These are phyloP conservation scores for Lepiota venenata DNA, from an alignment of 768 basidiomycete species.

Conservation along the genomic window DNA sequence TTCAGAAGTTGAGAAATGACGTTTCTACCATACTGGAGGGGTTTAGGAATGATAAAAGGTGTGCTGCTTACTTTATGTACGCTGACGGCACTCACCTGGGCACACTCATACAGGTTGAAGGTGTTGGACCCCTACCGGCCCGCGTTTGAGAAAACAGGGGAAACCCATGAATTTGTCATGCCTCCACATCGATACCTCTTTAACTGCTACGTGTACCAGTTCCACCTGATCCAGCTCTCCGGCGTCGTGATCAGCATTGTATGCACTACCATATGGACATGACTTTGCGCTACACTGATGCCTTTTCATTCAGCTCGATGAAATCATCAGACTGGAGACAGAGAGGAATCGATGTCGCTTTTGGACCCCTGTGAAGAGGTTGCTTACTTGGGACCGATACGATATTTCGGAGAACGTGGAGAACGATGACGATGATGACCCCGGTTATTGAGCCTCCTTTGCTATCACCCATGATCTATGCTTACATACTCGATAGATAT, in stretches of 20 bases:
- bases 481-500: conserved; percentile 24
- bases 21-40: conserved; percentile 35
- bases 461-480: neutral
- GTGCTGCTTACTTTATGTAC: conserved; percentile 3
- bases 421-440: conserved; percentile 68
- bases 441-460: conserved; percentile 35
- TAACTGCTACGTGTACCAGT: conserved; percentile 72
- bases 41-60: conserved; percentile 55
- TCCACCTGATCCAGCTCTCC: conserved; percentile 41
- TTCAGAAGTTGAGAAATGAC: conserved; percentile 36
- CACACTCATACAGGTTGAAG: conserved; percentile 27
- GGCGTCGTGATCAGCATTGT: conserved; percentile 40
- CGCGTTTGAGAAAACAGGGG: conserved; percentile 35
- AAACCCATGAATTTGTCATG: conserved; percentile 25
- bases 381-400: conserved; percentile 44
- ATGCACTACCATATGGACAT: conserved; percentile 6
- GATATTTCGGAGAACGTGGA: conserved; percentile 41
- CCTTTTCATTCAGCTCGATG: conserved; percentile 46
- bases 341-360: conserved; percentile 35
- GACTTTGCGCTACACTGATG: neutral
- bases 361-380: conserved; percentile 53
- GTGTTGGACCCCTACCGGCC: conserved; percentile 62
- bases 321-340: conserved; percentile 54
- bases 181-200: conserved; percentile 71
- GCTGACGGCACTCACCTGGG: neutral